Base-by-base conservation (phyloP, 345 rosid genomes). In the Psidium guajava region DNA sequence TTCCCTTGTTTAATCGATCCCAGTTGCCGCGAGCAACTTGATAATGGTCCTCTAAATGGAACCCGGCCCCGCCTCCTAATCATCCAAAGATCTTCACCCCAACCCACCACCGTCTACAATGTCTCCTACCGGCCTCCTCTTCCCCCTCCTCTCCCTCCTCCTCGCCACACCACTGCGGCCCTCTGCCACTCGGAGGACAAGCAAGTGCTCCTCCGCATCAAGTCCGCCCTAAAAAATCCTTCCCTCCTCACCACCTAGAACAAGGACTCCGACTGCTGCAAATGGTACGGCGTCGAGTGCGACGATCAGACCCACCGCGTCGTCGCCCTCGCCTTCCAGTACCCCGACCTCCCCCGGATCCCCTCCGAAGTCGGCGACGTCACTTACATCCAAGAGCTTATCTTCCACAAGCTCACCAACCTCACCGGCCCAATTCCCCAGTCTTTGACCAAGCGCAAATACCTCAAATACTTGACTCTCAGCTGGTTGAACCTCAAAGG, bases 271-370 rank as follows among this genome's bases (percentile, higher is more conserved):
- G 98, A 93, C 83, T 93, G 96, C 88, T 94, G 96, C 51, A 42
- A 80, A 86, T 96, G 98, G 97, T 91, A 93, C 73, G 88, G 93
- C 50, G 92, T 96, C 53, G 85, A 87, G 55, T 95, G 99, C 58
- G 90, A 93, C 51, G 82, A 80, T 58, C 88, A 89, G 86, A 91
- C 91, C 87, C 88, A 94, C 90, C 95, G 94, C 11, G 91, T 95
- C 87, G 87, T 85, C 61, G 54, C 94, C 64, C 90, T 96, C 81
- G 87, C 89, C 50, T 89, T 96, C 75, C 90, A 91, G 64, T 47
- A 89, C 8, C 22, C 27, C 54, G 0, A 80, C 83, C 83, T 61
- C 44, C 81, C 85, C 11, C n/a, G 56, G 25, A 59, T 84, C 58
- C 77, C 85, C n/a, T 53, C 61, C n/a, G 85, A 50, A 44, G 50